phyloP scores from a whole-genome alignment of 2,329 filamentous ascomycete genomes.

The Hysterium pulicare region DNA sequence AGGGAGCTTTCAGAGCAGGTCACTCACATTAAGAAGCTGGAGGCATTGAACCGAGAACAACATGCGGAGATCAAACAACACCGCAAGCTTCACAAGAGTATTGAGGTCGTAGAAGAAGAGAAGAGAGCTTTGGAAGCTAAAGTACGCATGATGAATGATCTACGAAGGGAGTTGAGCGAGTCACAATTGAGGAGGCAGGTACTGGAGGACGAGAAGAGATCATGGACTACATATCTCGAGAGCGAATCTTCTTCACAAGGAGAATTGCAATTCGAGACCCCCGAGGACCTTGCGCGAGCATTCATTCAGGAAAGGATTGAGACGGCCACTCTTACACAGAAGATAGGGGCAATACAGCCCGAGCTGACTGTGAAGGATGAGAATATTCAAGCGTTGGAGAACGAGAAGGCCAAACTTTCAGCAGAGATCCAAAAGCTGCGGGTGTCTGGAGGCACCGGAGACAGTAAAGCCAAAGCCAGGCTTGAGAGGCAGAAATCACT shows the following conservation, averaged over 20 bases:
- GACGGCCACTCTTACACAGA: constrained; percentile 74
- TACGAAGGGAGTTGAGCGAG: constrained; percentile 76
- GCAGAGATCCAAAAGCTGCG: constrained; percentile 70
- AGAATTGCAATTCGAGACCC: constrained; percentile 76
- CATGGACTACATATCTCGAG: constrained; percentile 84
- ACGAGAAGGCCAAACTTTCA: constrained; percentile 62
- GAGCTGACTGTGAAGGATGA: constrained; percentile 75
- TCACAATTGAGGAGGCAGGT: constrained; percentile 78
- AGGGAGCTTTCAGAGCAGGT: constrained; percentile 89
- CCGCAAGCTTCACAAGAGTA: constrained; percentile 77
- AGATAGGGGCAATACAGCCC: constrained; percentile 72
- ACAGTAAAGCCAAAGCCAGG: constrained; percentile 66
- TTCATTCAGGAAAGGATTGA: constrained; percentile 79
- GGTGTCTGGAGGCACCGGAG: constrained; percentile 44
- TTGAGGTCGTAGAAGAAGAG: constrained; percentile 93
- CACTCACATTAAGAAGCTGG: constrained; percentile 80
- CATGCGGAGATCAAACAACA: constrained; percentile 75
- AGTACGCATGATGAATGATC: constrained; percentile 67
- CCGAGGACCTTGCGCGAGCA: constrained; percentile 80
- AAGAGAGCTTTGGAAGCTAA: constrained; percentile 78
- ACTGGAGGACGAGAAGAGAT: constrained; percentile 80
- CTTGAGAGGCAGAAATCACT: constrained; percentile 82
- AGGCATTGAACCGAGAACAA: constrained; percentile 77
- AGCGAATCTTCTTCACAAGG: constrained; percentile 59
- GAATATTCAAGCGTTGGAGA: constrained; percentile 67